Conservation (phyloP, 208 protist genomes). For the Acanthamoeba sp. region DNA sequence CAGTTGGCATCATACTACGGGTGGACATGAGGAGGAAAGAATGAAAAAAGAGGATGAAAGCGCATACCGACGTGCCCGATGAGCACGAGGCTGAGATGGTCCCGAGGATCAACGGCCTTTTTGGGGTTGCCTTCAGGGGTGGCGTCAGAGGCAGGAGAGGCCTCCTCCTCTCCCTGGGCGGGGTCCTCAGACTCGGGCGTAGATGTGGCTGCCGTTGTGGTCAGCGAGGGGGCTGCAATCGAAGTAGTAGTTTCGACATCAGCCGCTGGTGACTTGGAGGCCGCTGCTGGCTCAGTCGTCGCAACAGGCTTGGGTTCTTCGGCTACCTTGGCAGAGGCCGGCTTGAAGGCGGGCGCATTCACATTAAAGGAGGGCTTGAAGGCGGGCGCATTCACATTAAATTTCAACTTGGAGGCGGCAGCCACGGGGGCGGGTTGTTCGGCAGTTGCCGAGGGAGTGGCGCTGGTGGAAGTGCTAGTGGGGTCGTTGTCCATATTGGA, state of each 20-base stretch:
- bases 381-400: neutral
- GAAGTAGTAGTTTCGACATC: no score
- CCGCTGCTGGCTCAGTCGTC: neutral
- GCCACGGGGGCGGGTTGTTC: neutral
- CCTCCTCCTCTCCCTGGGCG: conserved; percentile 66
- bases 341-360: neutral
- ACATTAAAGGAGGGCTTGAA: conserved; percentile 11
- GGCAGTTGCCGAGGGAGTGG: neutral
- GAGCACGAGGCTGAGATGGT: conserved; percentile 99
- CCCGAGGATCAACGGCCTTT: conserved; percentile 82
- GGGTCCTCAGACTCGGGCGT: conserved; percentile 70
- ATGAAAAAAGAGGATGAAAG: neutral
- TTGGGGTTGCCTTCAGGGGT: neutral
- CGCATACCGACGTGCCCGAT: conserved; percentile 97
- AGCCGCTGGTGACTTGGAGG: neutral
- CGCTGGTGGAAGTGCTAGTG: neutral
- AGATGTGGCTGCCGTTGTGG: neutral
- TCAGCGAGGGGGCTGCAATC: no score
- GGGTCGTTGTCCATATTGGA: neutral
- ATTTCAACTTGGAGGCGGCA: neutral
- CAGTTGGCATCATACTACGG: neutral
- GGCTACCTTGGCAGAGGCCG: neutral
- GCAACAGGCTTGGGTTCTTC: neutral
- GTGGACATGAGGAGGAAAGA: neutral
- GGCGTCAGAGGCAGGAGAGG: neutral